Percentiles rank a stretch among this genome's conserved stretches.
Conservation (phyloP, 2,329 filamentous ascomycete genomes). For the Ophiostoma ips region DNA sequence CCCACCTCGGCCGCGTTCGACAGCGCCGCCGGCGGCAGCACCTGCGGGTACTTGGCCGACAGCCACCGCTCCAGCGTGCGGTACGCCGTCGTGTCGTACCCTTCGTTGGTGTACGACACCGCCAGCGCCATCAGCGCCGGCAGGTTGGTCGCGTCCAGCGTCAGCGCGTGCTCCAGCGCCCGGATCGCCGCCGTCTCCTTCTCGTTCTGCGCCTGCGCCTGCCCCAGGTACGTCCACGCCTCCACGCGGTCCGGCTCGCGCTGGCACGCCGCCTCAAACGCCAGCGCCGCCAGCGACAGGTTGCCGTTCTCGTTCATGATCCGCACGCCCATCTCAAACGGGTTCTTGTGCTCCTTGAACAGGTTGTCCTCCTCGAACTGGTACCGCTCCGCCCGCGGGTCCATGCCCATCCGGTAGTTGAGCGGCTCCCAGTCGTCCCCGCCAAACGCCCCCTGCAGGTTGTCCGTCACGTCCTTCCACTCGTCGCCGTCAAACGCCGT, state of each 20-base stretch:
- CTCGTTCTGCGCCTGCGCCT: conserved; percentile 93
- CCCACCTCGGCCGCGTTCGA: conserved; percentile 71
- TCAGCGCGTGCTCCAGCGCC: conserved; percentile 79
- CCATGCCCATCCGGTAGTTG: conserved; percentile 45
- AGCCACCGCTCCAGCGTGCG: conserved; percentile 94
- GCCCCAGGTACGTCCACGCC: conserved; percentile 85
- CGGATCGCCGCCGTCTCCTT: conserved; percentile 94
- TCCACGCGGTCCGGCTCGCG: conserved; percentile 77
- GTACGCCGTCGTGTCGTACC: conserved; percentile 94
- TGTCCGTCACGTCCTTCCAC: conserved; percentile 23
- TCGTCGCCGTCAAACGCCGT: conserved; percentile 60
- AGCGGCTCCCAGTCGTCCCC: conserved; percentile 61
- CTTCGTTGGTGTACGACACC: conserved; percentile 96
- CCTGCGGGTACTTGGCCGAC: conserved; percentile 79
- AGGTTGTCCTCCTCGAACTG: conserved; percentile 92
- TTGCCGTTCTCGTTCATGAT: conserved; percentile 93
- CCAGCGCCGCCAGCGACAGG: conserved; percentile 79
- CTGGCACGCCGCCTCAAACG: conserved; percentile 91
- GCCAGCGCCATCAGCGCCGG: conserved; percentile 88
- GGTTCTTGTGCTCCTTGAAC: conserved; percentile 66
- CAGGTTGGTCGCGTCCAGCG: conserved; percentile 74
- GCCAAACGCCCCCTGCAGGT: conserved; percentile 14
- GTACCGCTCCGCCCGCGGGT: conserved; percentile 76
- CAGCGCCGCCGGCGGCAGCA: conserved; percentile 59
- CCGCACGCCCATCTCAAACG: conserved; percentile 83